Percentiles rank a stretch among this genome's conserved stretches.
Evolutionary conservation across 2,329 filamentous ascomycete species (phyloP).

Genomic region (Westerdykella aurantiaca): DNA sequence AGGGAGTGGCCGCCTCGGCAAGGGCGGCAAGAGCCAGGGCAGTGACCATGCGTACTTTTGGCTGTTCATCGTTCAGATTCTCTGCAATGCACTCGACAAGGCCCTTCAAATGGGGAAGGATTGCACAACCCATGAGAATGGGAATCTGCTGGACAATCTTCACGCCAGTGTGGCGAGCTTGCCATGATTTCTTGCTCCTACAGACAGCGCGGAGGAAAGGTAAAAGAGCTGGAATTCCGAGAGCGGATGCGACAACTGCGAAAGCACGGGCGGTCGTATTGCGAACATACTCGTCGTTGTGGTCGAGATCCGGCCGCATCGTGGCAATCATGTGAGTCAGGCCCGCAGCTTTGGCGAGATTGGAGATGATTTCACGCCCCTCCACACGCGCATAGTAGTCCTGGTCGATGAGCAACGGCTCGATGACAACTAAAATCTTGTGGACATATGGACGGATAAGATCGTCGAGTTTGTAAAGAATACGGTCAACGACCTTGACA

Average conservation of each 20-base stretch:
- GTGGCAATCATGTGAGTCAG: conserved; percentile 98
- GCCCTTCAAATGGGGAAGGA: conserved; percentile 90
- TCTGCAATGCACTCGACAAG: conserved; percentile 94
- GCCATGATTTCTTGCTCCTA: conserved; percentile 98
- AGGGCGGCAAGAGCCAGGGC: conserved; percentile 90
- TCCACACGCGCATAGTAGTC: conserved; percentile 99
- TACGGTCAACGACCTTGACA: conserved; percentile 97
- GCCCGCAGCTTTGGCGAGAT: conserved; percentile 92
- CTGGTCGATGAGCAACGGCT: conserved; percentile 97
- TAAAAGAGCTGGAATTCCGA: conserved; percentile 90
- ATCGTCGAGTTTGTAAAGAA: conserved; percentile 97
- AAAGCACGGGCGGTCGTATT: conserved; percentile 97
- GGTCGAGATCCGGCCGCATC: conserved; percentile 97
- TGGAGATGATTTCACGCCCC: conserved; percentile 97
- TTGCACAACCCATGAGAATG: conserved; percentile 96
- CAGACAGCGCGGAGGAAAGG: conserved; percentile 95
- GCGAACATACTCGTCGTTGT: conserved; percentile 95
- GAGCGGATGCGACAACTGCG: conserved; percentile 90
- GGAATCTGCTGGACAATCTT: conserved; percentile 99
- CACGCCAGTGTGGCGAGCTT: conserved; percentile 93
- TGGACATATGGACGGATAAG: conserved; percentile 93
- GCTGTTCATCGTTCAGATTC: conserved; percentile 95
- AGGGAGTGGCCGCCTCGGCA: conserved; percentile 93
- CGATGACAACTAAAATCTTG: conserved; percentile 97
- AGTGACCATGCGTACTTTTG: conserved; percentile 94